Evolutionary conservation across 1,284 basidiomycete genomes (phyloP), one percentile per base, ranked within the genome.

Genomic region (Exobasidium rhododendri): DNA sequence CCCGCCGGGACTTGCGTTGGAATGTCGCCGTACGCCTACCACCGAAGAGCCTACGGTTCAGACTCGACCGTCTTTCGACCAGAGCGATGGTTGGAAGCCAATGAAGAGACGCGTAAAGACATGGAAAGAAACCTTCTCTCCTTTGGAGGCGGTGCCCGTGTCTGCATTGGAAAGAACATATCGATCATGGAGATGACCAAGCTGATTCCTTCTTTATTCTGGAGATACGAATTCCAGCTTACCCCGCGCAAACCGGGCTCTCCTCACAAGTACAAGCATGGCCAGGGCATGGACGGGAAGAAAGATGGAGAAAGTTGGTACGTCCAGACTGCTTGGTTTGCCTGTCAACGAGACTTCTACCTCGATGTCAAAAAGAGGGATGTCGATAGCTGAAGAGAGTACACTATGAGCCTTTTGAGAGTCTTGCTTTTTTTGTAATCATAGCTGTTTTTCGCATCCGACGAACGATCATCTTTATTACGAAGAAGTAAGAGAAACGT

Each of bases 151-250:
- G 73, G 73, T 43, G 67, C 73, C 5, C 59, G 71, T 13, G 64
- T 64, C 2, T 74, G 73, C 56, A 73, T 74, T 45, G 73, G 71
- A 7, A 72, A 70, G 47, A 74, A 74, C 35, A 71, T 75, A 50
- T 70, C 67, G 32, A 58, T 75, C 50, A 74, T 75, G 70, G 73
- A 75, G 56, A 63, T 75, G 20, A 68, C 71, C 40, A 75, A 75
- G 62, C 55, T 72, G 56, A 63, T 74, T 13, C 73, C 73, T 4
- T 66, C 67, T 45, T 66, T 75, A 24, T 22, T 56, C n/a, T 56
- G 29, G 13, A 17, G n/a, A 17, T 54, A 32, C 52, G 14, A 50
- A 24, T 7, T 50, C 7, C 7, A 7, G 14, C 7, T 50, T 31
- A 20, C 20, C 7, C 47, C 47, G 14, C 22, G 47, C 14, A 31